These are phyloP conservation scores for Lolium multiflorum DNA, from an alignment of 176 grass and related monocot species.

Conservation along the genomic window DNA sequence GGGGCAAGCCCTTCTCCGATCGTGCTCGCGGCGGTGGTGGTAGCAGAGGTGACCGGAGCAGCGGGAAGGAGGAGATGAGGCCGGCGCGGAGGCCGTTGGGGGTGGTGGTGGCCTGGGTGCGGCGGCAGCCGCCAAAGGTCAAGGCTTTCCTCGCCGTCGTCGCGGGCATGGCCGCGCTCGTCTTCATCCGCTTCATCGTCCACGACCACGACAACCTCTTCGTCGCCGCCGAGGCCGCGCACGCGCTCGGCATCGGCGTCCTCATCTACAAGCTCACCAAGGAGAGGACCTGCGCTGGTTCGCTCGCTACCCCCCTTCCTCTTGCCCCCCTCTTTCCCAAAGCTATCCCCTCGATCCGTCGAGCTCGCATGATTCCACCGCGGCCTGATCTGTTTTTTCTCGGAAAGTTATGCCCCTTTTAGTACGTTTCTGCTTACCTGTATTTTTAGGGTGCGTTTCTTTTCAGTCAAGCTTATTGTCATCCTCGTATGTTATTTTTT, in stretches of 20 bases:
- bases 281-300: conserved; percentile 98
- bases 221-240: conserved; percentile 89
- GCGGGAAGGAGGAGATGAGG: conserved; percentile 48
- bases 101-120: conserved; percentile 63
- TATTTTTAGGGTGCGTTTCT: conserved; percentile 3
- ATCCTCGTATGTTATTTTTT: not conserved
- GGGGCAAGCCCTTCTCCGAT: conserved; percentile 20
- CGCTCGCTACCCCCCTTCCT: not conserved
- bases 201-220: conserved; percentile 99
- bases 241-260: conserved; percentile 77
- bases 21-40: conserved; percentile 17
- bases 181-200: conserved; percentile 92
- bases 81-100: conserved; percentile 61
- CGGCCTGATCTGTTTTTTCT: conserved; percentile 39
- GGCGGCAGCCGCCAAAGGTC: conserved; percentile 92
- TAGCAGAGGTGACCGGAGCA: conserved; percentile 4
- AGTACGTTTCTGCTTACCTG: not conserved
- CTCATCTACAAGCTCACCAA: conserved; percentile 98
- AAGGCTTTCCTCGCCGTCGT: conserved; percentile 97
- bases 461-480: conserved; percentile 15
- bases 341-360: conserved; percentile 49
- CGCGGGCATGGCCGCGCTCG: conserved; percentile 89
- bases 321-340: not conserved
- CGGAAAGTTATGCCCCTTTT: not conserved
- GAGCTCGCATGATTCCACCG: conserved; percentile 12